These are phyloP conservation scores for Neobulgaria alba DNA, from an alignment of 2,329 filamentous ascomycete genomes.

Conservation along the genomic window DNA sequence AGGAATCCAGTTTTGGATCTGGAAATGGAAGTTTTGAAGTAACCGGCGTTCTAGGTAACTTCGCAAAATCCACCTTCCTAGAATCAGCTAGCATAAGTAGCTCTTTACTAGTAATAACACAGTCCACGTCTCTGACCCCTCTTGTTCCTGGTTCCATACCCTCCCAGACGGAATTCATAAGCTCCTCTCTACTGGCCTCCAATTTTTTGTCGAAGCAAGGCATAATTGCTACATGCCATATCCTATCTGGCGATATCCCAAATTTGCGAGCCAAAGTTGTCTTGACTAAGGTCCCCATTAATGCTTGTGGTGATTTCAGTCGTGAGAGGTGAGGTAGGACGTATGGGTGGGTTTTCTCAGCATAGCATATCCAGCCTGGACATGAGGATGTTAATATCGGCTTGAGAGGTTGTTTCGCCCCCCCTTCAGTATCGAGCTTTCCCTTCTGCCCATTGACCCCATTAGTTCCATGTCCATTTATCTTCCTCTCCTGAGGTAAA, in stretches of 20 bases:
- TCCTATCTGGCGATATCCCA: constrained; percentile 64
- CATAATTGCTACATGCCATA: constrained; percentile 96
- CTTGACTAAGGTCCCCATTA: constrained; percentile 86
- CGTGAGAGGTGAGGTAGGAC: constrained; percentile 84
- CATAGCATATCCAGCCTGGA: constrained; percentile 97
- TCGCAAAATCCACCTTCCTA: constrained; percentile 68
- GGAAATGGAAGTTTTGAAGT: constrained; percentile 55
- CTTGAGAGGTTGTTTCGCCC: constrained; percentile 26
- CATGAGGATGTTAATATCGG: constrained; percentile 83
- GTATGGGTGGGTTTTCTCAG: constrained; percentile 94
- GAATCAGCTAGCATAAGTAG: constrained; percentile 81
- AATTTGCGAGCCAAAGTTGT: constrained; percentile 68
- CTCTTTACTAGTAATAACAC: constrained; percentile 94
- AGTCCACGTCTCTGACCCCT: constrained; percentile 82
- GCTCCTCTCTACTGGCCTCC: constrained; percentile 85
- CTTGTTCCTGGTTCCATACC: constrained; percentile 36
- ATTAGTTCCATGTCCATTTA: background rate
- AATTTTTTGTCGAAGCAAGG: constrained; percentile 99
- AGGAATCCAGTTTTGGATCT: constrained; percentile 58
- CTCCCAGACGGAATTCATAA: constrained; percentile 73
- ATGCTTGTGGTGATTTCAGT: constrained; percentile 87
- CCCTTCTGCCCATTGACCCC: constrained; percentile 2
- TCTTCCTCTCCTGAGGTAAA: constrained; percentile 17
- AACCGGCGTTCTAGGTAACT: constrained; percentile 52
- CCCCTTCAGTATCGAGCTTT: background rate